Percentiles rank a stretch among this genome's conserved stretches.
Conservation (phyloP, 208 protist genomes). For the Leishmania braziliensis region DNA sequence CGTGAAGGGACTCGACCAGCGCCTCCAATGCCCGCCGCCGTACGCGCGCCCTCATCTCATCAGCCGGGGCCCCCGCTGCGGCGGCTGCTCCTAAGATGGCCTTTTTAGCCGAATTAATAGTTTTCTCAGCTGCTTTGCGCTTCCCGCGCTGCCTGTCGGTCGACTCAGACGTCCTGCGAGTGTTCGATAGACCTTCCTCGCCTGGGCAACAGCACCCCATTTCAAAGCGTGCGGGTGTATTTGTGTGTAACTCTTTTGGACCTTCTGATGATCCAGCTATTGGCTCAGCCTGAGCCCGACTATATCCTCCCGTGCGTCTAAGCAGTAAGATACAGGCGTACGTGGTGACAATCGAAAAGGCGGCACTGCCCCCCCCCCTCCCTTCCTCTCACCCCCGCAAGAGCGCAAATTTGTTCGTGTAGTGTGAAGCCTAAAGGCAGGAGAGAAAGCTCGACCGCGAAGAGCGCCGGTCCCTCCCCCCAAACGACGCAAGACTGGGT, state of each 20-base stretch:
- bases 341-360: background rate
- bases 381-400: background rate
- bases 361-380: background rate
- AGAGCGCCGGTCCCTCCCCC: too few relatives aligned
- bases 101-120: background rate
- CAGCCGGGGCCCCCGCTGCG: slow-evolving; percentile 13
- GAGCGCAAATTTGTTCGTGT: background rate
- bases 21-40: slow-evolving; percentile 41
- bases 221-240: background rate
- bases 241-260: background rate
- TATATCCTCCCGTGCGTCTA: background rate
- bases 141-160: background rate
- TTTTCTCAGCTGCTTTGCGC: background rate
- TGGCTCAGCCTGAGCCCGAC: background rate
- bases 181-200: background rate
- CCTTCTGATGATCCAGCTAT: background rate
- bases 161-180: background rate
- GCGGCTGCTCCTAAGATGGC: slow-evolving; percentile 8
- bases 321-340: too few relatives aligned
- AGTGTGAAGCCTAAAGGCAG: background rate
- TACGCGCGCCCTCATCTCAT: slow-evolving; percentile 38
- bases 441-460: too few relatives aligned
- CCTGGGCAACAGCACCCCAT: slow-evolving; percentile 24
- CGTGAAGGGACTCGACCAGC: slow-evolving; percentile 42
- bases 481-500: too few relatives aligned